Evolutionary conservation across 163 green algal species (phyloP).

Genomic region (Volvox carteri): DNA sequence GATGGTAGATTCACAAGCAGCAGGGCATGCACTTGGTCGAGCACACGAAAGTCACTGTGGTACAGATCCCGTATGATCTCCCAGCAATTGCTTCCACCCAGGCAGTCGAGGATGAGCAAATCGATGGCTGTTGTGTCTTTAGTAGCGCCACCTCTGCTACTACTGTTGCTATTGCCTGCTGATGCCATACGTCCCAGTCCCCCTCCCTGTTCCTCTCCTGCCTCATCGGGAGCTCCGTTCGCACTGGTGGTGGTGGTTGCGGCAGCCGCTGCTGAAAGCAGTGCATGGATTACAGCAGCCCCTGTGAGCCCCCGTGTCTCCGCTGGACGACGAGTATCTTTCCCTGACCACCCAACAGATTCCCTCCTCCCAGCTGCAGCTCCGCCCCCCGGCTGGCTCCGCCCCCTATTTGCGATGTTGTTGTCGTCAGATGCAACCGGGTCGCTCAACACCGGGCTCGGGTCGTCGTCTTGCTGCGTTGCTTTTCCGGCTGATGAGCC

Average conservation of each 20-base stretch:
- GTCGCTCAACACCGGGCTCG: too few species aligned
- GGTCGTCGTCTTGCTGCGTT: too few species aligned
- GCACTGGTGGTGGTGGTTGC: not conserved
- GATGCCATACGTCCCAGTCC: not conserved
- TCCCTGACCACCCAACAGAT: too few species aligned
- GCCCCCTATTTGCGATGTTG: too few species aligned
- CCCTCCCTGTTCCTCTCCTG: not conserved
- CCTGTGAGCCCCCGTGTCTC: too few species aligned
- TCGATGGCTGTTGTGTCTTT: not conserved
- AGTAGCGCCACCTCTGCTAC: not conserved
- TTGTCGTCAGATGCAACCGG: too few species aligned
- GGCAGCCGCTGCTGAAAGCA: not conserved
- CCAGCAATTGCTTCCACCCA: not conserved
- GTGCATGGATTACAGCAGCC: not conserved
- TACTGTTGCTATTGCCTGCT: not conserved
- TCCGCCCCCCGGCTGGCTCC: too few species aligned
- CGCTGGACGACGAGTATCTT: too few species aligned
- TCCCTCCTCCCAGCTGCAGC: too few species aligned
- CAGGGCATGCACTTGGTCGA: not conserved
- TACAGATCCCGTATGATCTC: conserved; percentile 6
- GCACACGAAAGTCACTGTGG: not conserved
- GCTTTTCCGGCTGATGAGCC: too few species aligned
- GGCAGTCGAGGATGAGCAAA: conserved; percentile 22
- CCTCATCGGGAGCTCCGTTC: too few species aligned
- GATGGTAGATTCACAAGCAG: conserved; percentile 10